phyloP scores from a whole-genome alignment of 805 yeast genomes.

The Candida namnaoensis region DNA sequence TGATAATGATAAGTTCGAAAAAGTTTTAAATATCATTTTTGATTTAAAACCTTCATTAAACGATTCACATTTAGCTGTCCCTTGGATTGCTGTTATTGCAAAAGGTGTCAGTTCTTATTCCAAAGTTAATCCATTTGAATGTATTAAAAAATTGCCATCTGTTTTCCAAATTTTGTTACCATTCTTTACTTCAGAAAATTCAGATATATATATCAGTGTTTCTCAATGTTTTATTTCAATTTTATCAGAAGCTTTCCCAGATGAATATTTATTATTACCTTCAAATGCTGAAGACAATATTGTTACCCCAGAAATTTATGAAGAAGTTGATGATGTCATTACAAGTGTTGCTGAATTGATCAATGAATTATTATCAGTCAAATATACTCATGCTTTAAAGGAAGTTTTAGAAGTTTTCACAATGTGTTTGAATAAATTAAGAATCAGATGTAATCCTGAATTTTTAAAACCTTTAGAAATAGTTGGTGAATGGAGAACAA shows the following conservation, averaged over 20 bases:
- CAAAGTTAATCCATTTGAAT: conserved; percentile 38
- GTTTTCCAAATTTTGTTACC: conserved; percentile 46
- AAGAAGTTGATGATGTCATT: conserved; percentile 45
- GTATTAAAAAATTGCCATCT: conserved; percentile 47
- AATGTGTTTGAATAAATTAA: conserved; percentile 52
- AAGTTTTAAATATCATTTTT: conserved; percentile 61
- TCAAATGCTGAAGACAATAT: conserved; percentile 20
- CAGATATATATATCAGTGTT: conserved; percentile 64
- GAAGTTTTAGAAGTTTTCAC: conserved; percentile 65
- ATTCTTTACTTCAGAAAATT: conserved; percentile 61
- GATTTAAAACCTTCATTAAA: conserved; percentile 74
- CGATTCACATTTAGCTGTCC: conserved; percentile 81
- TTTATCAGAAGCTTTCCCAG: conserved; percentile 58
- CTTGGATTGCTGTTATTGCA: conserved; percentile 94
- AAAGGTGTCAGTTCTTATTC: conserved; percentile 61
- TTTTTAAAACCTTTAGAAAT: conserved; percentile 56
- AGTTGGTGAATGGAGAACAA: conserved; percentile 82
- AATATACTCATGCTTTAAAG: conserved; percentile 66
- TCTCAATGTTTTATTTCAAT: conserved; percentile 83
- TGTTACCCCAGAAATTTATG: conserved; percentile 42
- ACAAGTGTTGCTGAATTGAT: conserved; percentile 43
- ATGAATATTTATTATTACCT: conserved; percentile 46
- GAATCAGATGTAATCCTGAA: conserved; percentile 63
- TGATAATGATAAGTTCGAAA: conserved; percentile 55
- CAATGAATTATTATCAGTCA: conserved; percentile 58